Evolutionary conservation across 1,284 basidiomycete species (phyloP), one percentile per base, ranked within the genome.

Genomic region (Pseudomicrostroma phylloplanum): DNA sequence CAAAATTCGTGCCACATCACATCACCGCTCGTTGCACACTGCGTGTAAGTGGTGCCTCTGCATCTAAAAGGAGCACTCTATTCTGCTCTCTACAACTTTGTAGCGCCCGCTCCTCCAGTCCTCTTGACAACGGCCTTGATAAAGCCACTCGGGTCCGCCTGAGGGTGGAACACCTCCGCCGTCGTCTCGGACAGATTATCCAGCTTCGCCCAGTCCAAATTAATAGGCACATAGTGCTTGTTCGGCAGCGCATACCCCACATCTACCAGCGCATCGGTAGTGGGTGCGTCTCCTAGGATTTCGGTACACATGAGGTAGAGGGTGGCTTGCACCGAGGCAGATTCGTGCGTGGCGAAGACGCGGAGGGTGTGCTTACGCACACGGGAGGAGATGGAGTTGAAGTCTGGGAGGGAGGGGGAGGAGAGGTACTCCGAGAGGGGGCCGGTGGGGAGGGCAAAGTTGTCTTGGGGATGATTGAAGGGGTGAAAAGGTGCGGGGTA

Each of bases 311-410:
- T 96, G 80, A 89, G 89, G 85, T 88, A 96, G 62, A 93, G 82
- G 54, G 91, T 94, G 13, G 92, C 91, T 85, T 94, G 92, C 6
- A 97, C 93, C 72, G 88, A 89, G 8, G 90, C 91, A 74, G 90
- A 92, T 76, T 92, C 88, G 72, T 96, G 91, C 30, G 83, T 81
- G 1, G 92, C 90, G 78, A 96, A 97, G 1, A 88, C 82, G 66
- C 90, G 86, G 36, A 61, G 81, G 8, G 91, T 93, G 19, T 86
- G 84, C 51, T 81, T 80, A 62, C 86, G 84, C 55, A 87, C 88
- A 6, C 83, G 82, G 11, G 77, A 78, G 1, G 85, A 82, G n/a
- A 83, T 80, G n/a, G 55, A 48, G 57, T 74, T 70, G 59, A 80
- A 80, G 46, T 77, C 63, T 21, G 77, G 78, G 6, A 72, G 66